Base-by-base conservation (phyloP, 176 grass and related monocot species). In the Avena atlantica region DNA sequence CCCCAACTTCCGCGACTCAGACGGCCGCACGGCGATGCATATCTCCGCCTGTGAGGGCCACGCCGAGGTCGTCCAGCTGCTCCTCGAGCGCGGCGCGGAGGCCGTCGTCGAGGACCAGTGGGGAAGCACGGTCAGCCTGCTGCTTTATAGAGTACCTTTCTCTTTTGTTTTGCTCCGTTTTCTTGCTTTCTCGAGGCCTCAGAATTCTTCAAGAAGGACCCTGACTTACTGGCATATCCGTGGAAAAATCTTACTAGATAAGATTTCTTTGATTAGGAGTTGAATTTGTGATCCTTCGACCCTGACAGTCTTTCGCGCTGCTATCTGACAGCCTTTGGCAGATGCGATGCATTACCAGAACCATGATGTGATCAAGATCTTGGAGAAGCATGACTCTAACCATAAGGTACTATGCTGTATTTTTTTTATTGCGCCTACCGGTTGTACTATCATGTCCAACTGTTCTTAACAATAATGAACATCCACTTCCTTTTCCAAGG, bases 321-420 rank as follows among this genome's bases (percentile, higher is more conserved):
- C 87, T 73, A 69, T 85, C 79, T 81, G 73, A 87, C 90, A 99
- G 97, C 97, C 97, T 66, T 90, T 99, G 81, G 97, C 92, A 27
- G 97, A 99, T 90, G 94, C 97, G n/a, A 91, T 96, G 88, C 97
- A 99, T 94, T 93, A 96, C 88, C 88, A 96, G 73, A 91, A 96
- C 15, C 79, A 96, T 81, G 94, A 94, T 66, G 94, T 96, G 48
- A 99, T 99, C 79, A 93, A 88, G 80, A 85, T 99, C 80, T 90
- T 99, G 71, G 97, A 99, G 90, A 93, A 94, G 65, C 90, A 94
- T 85, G 94, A 89, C 81, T 87, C 92, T 27, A 99, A 87, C 85
- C 81, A 93, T 79, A 91, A 85, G 88, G 94, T 96, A 89, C 74
- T 79, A 67, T 76, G 52, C 0, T n/a, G 65, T 62, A 42, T 3